These are phyloP conservation scores for Lathyrus oleraceus DNA, from an alignment of 306 rosid species.

Conservation along the genomic window DNA sequence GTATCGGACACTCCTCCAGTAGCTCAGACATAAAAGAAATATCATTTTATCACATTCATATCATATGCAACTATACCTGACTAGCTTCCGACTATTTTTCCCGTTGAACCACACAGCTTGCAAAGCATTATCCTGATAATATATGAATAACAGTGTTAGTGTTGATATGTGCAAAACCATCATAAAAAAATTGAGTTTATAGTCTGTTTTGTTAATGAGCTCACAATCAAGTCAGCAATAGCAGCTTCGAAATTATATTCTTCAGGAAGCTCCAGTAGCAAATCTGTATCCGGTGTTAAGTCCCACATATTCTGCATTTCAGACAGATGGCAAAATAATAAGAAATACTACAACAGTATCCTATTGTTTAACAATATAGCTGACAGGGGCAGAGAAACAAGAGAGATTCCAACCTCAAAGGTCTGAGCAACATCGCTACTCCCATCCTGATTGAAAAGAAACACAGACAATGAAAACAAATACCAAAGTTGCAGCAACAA, in stretches of 20 bases:
- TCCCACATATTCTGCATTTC: constrained; percentile 71
- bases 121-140: constrained; percentile 65
- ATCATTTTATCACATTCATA: background rate
- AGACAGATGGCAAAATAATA: background rate
- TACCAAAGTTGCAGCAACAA: background rate
- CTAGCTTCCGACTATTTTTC: constrained; percentile 32
- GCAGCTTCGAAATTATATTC: constrained; percentile 62
- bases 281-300: constrained; percentile 58
- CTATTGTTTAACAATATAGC: too few relatives aligned
- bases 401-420: constrained; percentile 45
- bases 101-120: constrained; percentile 67
- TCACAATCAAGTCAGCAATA: constrained; percentile 69
- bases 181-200: background rate
- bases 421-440: constrained; percentile 6
- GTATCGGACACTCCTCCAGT: too few relatives aligned
- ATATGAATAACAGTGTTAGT: constrained; percentile 21
- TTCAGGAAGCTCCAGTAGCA: constrained; percentile 58
- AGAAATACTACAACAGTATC: too few relatives aligned
- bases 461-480: constrained; percentile 21
- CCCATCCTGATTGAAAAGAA: constrained; percentile 43
- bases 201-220: constrained; percentile 21
- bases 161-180: background rate
- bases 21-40: background rate
- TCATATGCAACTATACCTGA: constrained; percentile 43
- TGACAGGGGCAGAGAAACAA: background rate